These are phyloP conservation scores for Paramecium bursaria DNA, from an alignment of 73 alveolate species.

Conservation along the genomic window DNA sequence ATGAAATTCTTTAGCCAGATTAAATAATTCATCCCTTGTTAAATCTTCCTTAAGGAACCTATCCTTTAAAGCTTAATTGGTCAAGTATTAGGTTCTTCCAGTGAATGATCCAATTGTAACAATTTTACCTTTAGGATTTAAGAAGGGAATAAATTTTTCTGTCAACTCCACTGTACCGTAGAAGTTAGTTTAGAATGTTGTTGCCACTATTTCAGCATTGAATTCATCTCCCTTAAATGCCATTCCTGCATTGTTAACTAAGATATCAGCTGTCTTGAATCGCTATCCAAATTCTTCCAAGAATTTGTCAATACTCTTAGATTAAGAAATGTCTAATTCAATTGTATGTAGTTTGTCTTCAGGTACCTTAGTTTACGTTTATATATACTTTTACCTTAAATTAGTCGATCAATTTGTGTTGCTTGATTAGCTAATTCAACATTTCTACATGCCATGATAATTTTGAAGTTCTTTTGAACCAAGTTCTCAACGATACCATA, in stretches of 20 bases:
- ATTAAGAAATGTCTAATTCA: conserved; percentile 70
- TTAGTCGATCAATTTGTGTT: conserved; percentile 43
- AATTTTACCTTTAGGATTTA: conserved; percentile 74
- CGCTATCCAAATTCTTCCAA: conserved; percentile 48
- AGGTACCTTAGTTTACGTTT: conserved; percentile 70
- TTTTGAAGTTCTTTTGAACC: conserved; percentile 70
- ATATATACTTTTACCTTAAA: background rate
- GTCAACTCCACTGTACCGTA: conserved; percentile 81
- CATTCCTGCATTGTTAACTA: conserved; percentile 79
- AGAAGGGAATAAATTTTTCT: conserved; percentile 76
- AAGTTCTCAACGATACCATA: conserved; percentile 74
- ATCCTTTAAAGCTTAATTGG: conserved; percentile 62
- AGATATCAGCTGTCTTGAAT: conserved; percentile 72
- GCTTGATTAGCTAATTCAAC: conserved; percentile 71
- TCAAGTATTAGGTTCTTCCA: conserved; percentile 49
- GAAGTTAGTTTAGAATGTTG: conserved; percentile 70
- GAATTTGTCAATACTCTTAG: conserved; percentile 71
- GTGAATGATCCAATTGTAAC: conserved; percentile 69
- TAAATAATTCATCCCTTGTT: conserved; percentile 69
- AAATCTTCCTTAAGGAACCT: conserved; percentile 69
- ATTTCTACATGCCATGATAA: conserved; percentile 77
- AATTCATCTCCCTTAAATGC: conserved; percentile 70
- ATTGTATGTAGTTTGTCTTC: conserved; percentile 68
- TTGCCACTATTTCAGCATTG: conserved; percentile 68
- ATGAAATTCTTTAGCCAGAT: conserved; percentile 77